Conservation (phyloP, 106 monocot genomes). For the Phalaenopsis equestris region DNA sequence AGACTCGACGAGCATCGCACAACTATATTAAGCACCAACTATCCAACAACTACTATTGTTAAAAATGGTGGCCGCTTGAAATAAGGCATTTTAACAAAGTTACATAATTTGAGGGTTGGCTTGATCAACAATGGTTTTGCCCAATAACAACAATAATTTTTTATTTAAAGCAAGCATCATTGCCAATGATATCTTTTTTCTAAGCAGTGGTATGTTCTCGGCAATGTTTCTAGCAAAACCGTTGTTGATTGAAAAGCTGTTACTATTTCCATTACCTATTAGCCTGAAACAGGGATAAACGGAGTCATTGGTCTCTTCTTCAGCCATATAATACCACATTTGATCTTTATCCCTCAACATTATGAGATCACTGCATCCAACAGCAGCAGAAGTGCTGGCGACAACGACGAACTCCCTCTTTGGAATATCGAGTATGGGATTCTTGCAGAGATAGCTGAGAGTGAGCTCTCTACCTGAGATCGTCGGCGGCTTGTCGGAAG, state of each 20-base stretch:
- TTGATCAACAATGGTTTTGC: no score
- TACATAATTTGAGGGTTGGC: no score
- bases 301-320: conserved; percentile 95
- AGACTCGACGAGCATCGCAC: no score
- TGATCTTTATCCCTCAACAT: conserved; percentile 56
- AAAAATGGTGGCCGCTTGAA: no score
- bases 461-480: conserved; percentile 56
- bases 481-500: neutral
- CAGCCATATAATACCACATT: conserved; percentile 55
- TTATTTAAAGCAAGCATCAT: no score
- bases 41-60: no score
- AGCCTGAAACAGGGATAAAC: conserved; percentile 89
- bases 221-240: no score
- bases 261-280: conserved; percentile 46
- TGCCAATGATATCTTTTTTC: no score
- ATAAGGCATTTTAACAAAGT: no score
- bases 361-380: conserved; percentile 13
- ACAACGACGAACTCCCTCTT: conserved; percentile 12
- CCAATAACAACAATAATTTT: no score
- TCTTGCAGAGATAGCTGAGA: conserved; percentile 90
- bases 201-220: no score
- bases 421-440: conserved; percentile 22
- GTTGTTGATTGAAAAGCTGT: conserved; percentile 41
- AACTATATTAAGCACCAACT: no score
- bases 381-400: neutral